Conservation (phyloP, 2,329 filamentous ascomycete species). For the Harringtonia aguacate region DNA sequence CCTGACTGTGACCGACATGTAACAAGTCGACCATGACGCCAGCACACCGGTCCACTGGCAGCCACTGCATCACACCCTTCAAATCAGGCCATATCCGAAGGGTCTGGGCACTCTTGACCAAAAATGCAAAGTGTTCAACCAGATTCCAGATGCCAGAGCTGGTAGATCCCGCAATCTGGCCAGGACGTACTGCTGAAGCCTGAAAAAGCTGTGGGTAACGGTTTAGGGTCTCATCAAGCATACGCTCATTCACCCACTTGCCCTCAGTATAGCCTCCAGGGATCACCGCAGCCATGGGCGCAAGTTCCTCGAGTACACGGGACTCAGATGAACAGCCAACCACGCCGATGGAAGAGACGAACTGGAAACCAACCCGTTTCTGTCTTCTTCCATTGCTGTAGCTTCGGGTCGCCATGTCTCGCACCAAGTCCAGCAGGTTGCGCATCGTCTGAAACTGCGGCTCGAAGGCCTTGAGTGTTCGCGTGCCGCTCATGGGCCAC, state of each 20-base stretch:
- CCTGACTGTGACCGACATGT: too few relatives aligned
- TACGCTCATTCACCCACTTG: slow-evolving; percentile 38
- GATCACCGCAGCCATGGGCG: slow-evolving; percentile 27
- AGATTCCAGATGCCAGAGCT: slow-evolving; percentile 43
- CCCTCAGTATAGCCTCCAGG: slow-evolving; percentile 40
- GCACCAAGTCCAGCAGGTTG: slow-evolving; percentile 34
- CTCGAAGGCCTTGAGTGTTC: slow-evolving; percentile 26
- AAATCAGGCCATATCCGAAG: too few relatives aligned
- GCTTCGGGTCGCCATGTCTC: slow-evolving; percentile 12
- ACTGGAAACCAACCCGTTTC: slow-evolving; percentile 22
- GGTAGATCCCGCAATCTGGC: slow-evolving; percentile 41
- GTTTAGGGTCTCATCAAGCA: slow-evolving; percentile 36
- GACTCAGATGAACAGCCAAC: slow-evolving; percentile 21
- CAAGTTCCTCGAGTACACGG: slow-evolving; percentile 31
- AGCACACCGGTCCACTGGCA: neutral
- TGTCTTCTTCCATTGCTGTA: too few relatives aligned
- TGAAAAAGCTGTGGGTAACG: slow-evolving; percentile 28
- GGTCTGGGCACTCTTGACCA: too few relatives aligned
- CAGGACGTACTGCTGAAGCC: slow-evolving; percentile 31
- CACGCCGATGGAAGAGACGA: slow-evolving; percentile 30
- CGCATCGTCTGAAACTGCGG: slow-evolving; percentile 32
- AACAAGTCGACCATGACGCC: too few relatives aligned
- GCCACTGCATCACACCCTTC: neutral
- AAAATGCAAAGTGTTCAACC: too few relatives aligned
- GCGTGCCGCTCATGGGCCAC: slow-evolving; percentile 36